Percentiles rank a stretch among this genome's conserved stretches.
phyloP scores from a whole-genome alignment of 116 monocot species.

The Papilionanthe hybrid region DNA sequence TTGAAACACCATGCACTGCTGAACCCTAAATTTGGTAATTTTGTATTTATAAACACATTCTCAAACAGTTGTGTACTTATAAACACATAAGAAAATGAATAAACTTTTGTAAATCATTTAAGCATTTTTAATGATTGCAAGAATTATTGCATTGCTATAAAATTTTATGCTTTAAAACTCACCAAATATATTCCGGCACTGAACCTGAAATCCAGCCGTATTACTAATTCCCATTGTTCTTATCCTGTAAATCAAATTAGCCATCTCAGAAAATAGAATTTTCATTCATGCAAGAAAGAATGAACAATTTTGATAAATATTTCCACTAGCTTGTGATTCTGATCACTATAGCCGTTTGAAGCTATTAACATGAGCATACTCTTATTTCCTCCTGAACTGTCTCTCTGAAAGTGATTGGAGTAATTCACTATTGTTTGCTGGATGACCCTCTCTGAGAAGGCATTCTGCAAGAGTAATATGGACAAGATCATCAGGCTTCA shows the following conservation, averaged over 20 bases:
- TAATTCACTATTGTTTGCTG: background rate
- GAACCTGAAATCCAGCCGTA: background rate
- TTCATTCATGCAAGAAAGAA: background rate
- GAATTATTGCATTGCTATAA: background rate
- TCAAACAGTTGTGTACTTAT: no score
- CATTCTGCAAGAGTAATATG: slow-evolving; percentile 12
- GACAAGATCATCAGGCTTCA: slow-evolving; percentile 29
- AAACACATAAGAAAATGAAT: no score
- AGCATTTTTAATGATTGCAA: no score
- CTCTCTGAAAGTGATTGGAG: background rate
- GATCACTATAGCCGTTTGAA: background rate
- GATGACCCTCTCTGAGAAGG: slow-evolving; percentile 4
- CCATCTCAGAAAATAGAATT: background rate
- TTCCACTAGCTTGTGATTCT: background rate
- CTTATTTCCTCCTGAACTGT: background rate
- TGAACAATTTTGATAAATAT: no score
- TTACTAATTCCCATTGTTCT: background rate
- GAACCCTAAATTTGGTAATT: no score
- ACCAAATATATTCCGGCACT: background rate
- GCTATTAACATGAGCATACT: background rate
- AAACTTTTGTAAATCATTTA: no score
- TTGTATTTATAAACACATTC: no score
- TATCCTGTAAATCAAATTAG: background rate
- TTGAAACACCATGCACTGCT: no score
- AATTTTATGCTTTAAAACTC: background rate